Evolutionary conservation across 805 yeast genomes (phyloP).

Genomic region (Sungouiozyma intestinalis): DNA sequence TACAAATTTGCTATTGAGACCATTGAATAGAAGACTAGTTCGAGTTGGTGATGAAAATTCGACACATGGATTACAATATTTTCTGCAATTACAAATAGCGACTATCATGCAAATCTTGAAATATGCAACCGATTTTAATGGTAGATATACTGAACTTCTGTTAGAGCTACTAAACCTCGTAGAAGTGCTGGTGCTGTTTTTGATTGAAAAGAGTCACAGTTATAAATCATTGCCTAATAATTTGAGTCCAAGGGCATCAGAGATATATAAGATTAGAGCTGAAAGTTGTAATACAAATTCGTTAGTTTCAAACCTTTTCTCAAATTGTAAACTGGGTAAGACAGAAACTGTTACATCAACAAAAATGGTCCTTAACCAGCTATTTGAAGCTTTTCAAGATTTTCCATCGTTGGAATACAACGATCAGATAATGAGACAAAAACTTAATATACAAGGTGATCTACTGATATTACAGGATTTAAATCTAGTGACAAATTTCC

Average conservation of each 20-base stretch:
- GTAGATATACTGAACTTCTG: neutral
- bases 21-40: neutral
- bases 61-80: neutral
- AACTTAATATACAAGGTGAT: constrained; percentile 11
- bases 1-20: neutral
- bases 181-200: neutral
- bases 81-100: neutral
- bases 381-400: neutral
- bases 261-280: neutral
- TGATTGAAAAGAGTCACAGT: neutral
- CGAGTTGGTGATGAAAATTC: neutral
- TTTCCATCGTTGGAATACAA: neutral
- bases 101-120: neutral
- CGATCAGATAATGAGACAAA: constrained; percentile 3
- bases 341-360: neutral
- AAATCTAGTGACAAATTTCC: constrained; percentile 12
- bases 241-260: neutral
- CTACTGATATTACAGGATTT: constrained; percentile 13
- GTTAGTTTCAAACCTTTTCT: neutral
- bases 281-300: neutral
- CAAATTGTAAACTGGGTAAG: neutral
- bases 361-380: neutral
- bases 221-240: too few species aligned
- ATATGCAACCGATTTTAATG: neutral
- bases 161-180: neutral